Base-by-base conservation (phyloP, 2,329 filamentous ascomycete species). In the Arthrobotrys musiformis region DNA sequence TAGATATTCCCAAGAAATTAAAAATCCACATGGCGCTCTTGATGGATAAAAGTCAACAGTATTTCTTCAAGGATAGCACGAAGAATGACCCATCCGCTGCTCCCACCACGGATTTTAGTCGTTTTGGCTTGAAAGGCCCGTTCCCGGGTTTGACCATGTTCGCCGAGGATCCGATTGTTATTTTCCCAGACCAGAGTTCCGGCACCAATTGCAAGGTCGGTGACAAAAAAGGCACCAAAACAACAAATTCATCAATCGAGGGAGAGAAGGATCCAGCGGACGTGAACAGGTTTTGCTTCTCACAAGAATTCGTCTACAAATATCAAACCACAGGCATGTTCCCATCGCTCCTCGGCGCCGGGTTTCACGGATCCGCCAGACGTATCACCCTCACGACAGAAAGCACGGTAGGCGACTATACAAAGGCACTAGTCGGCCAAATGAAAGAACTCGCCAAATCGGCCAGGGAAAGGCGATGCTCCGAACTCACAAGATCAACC, bases 271-370 rank as follows among this genome's bases (percentile, higher is more conserved):
- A 35, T 13, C 8, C 22, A 35, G 9, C 48, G 26, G 30, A 22
- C 6, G 50, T 22, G 15, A 28, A 8, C 6, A 9, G 5, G 8
- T 19, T 56, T 9, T 35, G 17, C 2, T 28, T 56, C 7, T 56
- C 50, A 19, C 50, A 56, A 11, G n/a, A 7, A 22, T 56, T 56
- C 9, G 13, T 56, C 6, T 56, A 56, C 30, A 56, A 56, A 6
- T 56, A 56, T n/a, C 50, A 56, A 35, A 56, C 50, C 15, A 33
- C 28, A 56, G 50, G 50, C 30, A 9, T 56, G 15, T 35, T 33
- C 30, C 50, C 50, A 33, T 35, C 50, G 4, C n/a, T 35, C 1
- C 50, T 56, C 6, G 50, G 50, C 5, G 8, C 28, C 30, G 50
- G 50, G 15, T 13, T 33, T 5, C 50, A 35, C 28, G 13, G 50